phyloP scores from a whole-genome alignment of 176 grass and related monocot species.

The Oryza coarctata region DNA sequence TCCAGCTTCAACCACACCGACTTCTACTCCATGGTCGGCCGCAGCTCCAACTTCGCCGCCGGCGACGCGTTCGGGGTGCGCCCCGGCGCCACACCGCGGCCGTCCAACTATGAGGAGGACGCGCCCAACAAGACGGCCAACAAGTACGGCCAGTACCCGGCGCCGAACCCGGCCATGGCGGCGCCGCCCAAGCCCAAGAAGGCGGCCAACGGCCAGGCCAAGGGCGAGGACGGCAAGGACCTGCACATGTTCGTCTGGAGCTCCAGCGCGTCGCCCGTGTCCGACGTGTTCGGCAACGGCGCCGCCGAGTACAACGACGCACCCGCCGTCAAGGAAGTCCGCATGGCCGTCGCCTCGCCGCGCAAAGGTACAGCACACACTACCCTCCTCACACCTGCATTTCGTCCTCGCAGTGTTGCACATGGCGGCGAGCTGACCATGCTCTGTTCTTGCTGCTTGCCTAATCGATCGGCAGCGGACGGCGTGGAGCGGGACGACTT shows the following conservation, averaged over 20 bases:
- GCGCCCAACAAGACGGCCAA: constrained; percentile 26
- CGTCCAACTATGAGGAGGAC: constrained; percentile 97
- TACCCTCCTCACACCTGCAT: neutral
- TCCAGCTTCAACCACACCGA: constrained; percentile 99
- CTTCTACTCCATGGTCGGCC: constrained; percentile 97
- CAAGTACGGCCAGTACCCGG: constrained; percentile 58
- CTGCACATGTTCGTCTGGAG: constrained; percentile 99
- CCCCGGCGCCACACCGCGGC: constrained; percentile 66
- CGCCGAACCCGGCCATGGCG: constrained; percentile 52
- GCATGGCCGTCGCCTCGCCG: constrained; percentile 69
- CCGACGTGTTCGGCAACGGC: constrained; percentile 80
- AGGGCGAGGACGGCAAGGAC: constrained; percentile 89
- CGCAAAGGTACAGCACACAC: constrained; percentile 55
- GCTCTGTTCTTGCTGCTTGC: neutral
- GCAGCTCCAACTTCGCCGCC: constrained; percentile 89
- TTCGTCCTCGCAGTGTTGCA: neutral
- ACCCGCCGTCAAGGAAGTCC: constrained; percentile 65
- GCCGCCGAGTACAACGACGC: constrained; percentile 64
- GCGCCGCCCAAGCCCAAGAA: constrained; percentile 35
- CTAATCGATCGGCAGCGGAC: constrained; percentile 44
- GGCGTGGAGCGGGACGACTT: constrained; percentile 72
- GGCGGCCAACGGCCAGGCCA: constrained; percentile 59
- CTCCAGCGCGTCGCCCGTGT: constrained; percentile 96
- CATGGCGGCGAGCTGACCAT: neutral
- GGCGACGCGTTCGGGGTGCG: constrained; percentile 66